phyloP scores from a whole-genome alignment of 208 protist genomes.

The Lotmaria passim region DNA sequence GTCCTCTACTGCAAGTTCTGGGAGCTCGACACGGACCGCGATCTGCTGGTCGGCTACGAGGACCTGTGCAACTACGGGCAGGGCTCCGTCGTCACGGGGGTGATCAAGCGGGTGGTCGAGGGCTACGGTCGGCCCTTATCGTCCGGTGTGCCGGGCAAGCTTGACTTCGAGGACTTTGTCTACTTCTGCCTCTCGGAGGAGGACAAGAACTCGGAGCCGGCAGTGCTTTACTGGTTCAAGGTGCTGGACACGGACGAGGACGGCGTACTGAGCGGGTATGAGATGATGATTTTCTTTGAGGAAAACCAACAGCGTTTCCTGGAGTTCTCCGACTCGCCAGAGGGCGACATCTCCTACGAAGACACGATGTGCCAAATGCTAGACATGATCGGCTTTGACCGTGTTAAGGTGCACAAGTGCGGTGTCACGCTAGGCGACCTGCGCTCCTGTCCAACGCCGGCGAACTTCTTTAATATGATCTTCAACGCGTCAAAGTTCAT shows the following conservation, averaged over 20 bases:
- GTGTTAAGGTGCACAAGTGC: constrained; percentile 40
- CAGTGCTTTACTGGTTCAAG: constrained; percentile 96
- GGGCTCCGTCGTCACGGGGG: constrained; percentile 61
- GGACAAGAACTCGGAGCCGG: constrained; percentile 93
- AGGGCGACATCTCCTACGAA: constrained; percentile 64
- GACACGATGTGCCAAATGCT: constrained; percentile 96
- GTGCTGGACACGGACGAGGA: constrained; percentile 94
- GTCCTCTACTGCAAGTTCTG: constrained; percentile 99
- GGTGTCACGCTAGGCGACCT: constrained; percentile 92
- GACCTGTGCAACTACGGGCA: constrained; percentile 92
- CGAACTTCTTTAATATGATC: constrained; percentile 96
- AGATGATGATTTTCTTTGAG: constrained; percentile 93
- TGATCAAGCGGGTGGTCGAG: constrained; percentile 85
- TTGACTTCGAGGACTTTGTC: constrained; percentile 96
- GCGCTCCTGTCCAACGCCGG: constrained; percentile 81
- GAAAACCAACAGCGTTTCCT: constrained; percentile 93
- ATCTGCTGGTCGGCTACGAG: constrained; percentile 85
- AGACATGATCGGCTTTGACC: constrained; percentile 91
- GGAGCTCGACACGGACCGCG: constrained; percentile 97
- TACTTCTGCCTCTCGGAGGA: constrained; percentile 97
- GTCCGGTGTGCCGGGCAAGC: constrained; percentile 52
- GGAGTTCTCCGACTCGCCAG: constrained; percentile 63
- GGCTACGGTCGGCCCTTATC: constrained; percentile 69
- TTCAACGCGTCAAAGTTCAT: constrained; percentile 96
- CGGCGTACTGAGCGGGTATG: constrained; percentile 93